Conservation (phyloP, 306 rosid genomes). For the Rosa rugosa region DNA sequence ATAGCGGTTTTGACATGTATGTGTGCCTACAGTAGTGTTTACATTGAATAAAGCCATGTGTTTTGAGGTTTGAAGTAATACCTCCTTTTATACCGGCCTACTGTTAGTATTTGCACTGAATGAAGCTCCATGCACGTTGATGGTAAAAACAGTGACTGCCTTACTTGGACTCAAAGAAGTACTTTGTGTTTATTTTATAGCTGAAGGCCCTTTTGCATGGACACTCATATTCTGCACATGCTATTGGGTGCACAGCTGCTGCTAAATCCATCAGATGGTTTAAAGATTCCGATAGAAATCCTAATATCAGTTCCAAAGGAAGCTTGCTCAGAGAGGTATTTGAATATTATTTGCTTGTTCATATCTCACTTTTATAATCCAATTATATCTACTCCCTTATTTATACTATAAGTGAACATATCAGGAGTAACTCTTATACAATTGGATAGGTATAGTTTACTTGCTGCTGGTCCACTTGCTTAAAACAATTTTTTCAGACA, state of each 20-base stretch:
- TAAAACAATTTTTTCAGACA: neutral
- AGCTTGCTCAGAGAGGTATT: slow-evolving; percentile 69
- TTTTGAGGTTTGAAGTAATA: neutral
- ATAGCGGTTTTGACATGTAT: neutral
- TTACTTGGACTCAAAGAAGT: neutral
- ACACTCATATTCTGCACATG: slow-evolving; percentile 91
- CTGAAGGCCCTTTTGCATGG: slow-evolving; percentile 93
- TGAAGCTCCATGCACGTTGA: neutral
- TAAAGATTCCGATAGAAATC: slow-evolving; percentile 71
- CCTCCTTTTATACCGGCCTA: neutral
- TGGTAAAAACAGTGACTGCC: neutral
- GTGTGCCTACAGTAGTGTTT: neutral
- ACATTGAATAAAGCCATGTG: neutral
- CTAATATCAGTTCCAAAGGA: slow-evolving; percentile 58
- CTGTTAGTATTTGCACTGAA: neutral
- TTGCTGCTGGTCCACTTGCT: neutral
- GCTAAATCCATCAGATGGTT: slow-evolving; percentile 85
- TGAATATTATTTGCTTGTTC: slow-evolving; percentile 17
- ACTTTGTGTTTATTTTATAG: slow-evolving; percentile 46
- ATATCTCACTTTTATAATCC: neutral
- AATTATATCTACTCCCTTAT: slow-evolving; percentile 5
- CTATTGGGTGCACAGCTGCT: slow-evolving; percentile 92
- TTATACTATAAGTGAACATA: neutral
- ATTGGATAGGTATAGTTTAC: neutral
- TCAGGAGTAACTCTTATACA: neutral